Percentiles rank a stretch among this genome's conserved stretches.
Conservation (phyloP, 2,329 filamentous ascomycete genomes). For the Podosphaera xanthii region DNA sequence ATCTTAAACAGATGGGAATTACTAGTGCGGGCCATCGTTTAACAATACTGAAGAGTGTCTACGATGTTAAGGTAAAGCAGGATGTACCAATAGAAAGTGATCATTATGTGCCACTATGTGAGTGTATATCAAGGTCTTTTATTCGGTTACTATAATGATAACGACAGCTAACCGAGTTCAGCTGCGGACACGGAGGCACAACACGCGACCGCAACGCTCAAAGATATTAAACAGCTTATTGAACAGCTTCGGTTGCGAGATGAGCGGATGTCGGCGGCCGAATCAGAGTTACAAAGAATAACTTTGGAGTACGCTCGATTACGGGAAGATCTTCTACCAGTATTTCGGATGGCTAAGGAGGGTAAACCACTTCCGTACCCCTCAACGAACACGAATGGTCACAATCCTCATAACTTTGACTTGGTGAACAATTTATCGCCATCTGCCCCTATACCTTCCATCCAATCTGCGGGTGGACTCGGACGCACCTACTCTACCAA, state of each 20-base stretch:
- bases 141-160: not conserved
- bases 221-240: slow-evolving; percentile 79
- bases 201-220: slow-evolving; percentile 70
- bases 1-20: slow-evolving; percentile 88
- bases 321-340: slow-evolving; percentile 75
- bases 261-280: slow-evolving; percentile 64
- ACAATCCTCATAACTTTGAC: slow-evolving; percentile 27
- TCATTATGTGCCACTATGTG: slow-evolving; percentile 84
- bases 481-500: slow-evolving; percentile 56
- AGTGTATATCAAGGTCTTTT: slow-evolving; percentile 16
- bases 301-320: slow-evolving; percentile 74
- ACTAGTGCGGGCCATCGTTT: slow-evolving; percentile 80
- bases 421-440: slow-evolving; percentile 26
- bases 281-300: slow-evolving; percentile 62
- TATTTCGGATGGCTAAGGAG: slow-evolving; percentile 79
- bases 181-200: slow-evolving; percentile 75
- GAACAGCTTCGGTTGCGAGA: slow-evolving; percentile 77
- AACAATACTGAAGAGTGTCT: slow-evolving; percentile 86
- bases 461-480: slow-evolving; percentile 29
- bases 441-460: slow-evolving; percentile 30
- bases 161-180: slow-evolving; percentile 19
- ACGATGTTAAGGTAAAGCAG: slow-evolving; percentile 87
- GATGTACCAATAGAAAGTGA: slow-evolving; percentile 79
- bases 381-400: slow-evolving; percentile 9
- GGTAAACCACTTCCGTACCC: slow-evolving; percentile 56